These are phyloP conservation scores for Xylariaceae sp. DNA, from an alignment of 2,329 filamentous ascomycete genomes.

Conservation along the genomic window DNA sequence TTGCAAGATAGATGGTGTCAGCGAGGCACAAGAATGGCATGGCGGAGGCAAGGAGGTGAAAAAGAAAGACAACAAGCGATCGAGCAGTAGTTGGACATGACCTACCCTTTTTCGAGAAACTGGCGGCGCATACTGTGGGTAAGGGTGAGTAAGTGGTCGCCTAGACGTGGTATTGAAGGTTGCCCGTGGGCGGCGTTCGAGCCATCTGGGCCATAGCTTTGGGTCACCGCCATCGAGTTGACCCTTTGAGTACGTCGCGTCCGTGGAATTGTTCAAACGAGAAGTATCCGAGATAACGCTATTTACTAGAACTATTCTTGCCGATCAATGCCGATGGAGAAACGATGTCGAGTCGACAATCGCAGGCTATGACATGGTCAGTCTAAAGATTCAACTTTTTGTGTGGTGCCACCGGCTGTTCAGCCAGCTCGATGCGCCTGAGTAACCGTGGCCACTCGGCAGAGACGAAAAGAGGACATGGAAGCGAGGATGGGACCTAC, in stretches of 20 bases:
- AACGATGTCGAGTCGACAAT: neutral
- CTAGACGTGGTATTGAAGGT: slow-evolving; percentile 22
- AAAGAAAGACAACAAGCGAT: neutral
- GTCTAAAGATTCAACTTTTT: neutral
- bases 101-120: slow-evolving; percentile 6
- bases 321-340: neutral
- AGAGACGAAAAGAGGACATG: neutral
- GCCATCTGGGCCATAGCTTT: slow-evolving; percentile 20
- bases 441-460: neutral
- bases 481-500: neutral
- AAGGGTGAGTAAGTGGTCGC: slow-evolving; percentile 22
- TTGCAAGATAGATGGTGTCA: slow-evolving; percentile 1
- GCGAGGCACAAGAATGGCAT: neutral
- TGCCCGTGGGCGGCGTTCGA: slow-evolving; percentile 22
- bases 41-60: neutral
- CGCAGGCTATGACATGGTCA: slow-evolving; percentile 3
- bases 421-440: neutral
- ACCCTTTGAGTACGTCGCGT: too few relatives aligned
- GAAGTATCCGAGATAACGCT: too few relatives aligned
- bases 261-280: too few relatives aligned
- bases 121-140: neutral
- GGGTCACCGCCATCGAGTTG: slow-evolving; percentile 14
- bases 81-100: neutral
- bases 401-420: too few relatives aligned
- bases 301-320: neutral